Conservation (phyloP, 2,329 filamentous ascomycete species). For the Aspergillus sp. region DNA sequence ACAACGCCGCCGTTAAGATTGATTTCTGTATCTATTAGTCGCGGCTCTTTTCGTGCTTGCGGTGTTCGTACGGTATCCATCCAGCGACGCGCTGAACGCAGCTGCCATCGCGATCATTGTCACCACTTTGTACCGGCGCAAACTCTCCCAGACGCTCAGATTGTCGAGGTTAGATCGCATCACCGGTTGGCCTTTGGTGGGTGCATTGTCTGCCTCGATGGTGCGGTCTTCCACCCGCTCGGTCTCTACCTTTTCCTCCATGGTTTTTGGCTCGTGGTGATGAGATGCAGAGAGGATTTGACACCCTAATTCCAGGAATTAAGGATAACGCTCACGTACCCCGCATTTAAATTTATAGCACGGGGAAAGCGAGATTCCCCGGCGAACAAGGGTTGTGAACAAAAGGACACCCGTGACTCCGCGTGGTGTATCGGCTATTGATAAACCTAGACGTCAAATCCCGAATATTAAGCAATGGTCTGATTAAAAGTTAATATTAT, state of each 20-base stretch:
- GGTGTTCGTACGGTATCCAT: slow-evolving; percentile 41
- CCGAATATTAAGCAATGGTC: neutral
- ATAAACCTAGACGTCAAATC: neutral
- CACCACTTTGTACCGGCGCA: slow-evolving; percentile 36
- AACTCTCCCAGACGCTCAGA: slow-evolving; percentile 40
- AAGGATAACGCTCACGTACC: neutral
- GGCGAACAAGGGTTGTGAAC: neutral
- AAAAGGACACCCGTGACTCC: neutral
- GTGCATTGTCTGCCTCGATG: neutral
- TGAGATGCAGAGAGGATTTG: too few species aligned
- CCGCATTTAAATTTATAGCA: neutral
- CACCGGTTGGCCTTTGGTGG: slow-evolving; percentile 6
- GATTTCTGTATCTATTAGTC: slow-evolving; percentile 19
- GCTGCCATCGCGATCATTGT: slow-evolving; percentile 41
- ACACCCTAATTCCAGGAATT: neutral
- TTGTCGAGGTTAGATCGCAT: slow-evolving; percentile 43
- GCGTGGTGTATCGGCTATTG: neutral
- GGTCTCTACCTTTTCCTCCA: neutral
- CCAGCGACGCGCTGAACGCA: slow-evolving; percentile 44
- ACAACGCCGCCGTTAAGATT: slow-evolving; percentile 42
- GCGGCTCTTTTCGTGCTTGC: too few species aligned
- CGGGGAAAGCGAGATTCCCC: neutral
- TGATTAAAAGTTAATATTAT: too few species aligned
- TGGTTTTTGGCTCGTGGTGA: neutral
- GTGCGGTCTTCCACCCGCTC: slow-evolving; percentile 6